Conservation (phyloP, 805 yeast genomes). For the Ogataea polymorpha region DNA sequence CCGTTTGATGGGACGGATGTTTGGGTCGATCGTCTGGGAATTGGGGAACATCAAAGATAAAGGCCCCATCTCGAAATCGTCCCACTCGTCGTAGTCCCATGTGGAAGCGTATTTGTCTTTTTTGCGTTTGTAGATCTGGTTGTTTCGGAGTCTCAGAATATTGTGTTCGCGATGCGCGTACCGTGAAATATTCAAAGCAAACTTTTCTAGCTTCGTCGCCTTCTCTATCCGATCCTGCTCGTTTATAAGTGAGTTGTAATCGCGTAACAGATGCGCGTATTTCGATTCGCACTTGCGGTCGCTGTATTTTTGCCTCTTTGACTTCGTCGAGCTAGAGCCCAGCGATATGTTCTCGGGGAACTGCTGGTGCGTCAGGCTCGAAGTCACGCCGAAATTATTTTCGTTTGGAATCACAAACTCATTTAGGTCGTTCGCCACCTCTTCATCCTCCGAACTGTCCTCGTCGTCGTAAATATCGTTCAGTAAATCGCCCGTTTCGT, state of each 20-base stretch:
- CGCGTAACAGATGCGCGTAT: conserved; percentile 15
- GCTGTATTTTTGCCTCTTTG: conserved; percentile 10
- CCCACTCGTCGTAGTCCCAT: conserved; percentile 46
- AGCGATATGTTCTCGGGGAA: conserved; percentile 6
- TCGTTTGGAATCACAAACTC: conserved; percentile 22
- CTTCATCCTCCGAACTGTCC: conserved; percentile 34
- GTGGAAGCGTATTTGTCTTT: conserved; percentile 28
- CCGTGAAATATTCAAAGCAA: conserved; percentile 28
- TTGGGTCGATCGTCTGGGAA: conserved; percentile 25
- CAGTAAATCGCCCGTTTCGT: conserved; percentile 26
- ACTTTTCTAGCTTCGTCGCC: conserved; percentile 29
- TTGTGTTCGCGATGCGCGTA: conserved; percentile 29
- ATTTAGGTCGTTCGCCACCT: conserved; percentile 41
- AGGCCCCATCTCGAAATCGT: conserved; percentile 31
- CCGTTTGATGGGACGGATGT: conserved; percentile 41
- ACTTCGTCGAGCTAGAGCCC: not conserved
- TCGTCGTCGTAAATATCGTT: conserved; percentile 26
- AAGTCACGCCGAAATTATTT: conserved; percentile 3
- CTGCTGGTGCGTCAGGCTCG: conserved; percentile 2
- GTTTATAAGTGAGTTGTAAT: conserved; percentile 23
- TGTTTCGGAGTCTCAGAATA: conserved; percentile 27
- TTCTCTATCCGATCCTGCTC: conserved; percentile 23
- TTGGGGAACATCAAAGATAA: conserved; percentile 20
- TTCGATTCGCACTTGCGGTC: conserved; percentile 16
- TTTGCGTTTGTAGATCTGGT: conserved; percentile 22